Evolutionary conservation across 2,329 filamentous ascomycete genomes (phyloP).

Genomic region (Sporothrix variecibatus): DNA sequence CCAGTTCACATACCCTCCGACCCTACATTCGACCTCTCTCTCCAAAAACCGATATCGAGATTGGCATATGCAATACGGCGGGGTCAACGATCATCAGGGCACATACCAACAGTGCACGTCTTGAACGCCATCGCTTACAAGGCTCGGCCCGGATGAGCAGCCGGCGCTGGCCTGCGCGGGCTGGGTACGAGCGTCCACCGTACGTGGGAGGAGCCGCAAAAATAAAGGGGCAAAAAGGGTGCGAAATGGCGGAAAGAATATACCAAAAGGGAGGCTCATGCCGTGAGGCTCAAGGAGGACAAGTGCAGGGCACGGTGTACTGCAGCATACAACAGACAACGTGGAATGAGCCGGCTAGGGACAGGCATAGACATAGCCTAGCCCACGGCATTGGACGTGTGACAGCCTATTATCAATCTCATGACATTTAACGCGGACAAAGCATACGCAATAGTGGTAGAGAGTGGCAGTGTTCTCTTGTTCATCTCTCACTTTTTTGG

Average conservation of each 20-base stretch:
- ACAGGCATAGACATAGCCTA: background rate
- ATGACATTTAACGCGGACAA: background rate
- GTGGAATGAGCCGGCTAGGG: background rate
- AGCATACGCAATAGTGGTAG: background rate
- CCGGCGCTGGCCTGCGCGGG: background rate
- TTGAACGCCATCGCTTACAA: background rate
- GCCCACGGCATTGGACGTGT: background rate
- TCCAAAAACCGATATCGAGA: background rate
- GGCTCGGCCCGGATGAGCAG: background rate
- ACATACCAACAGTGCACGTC: background rate
- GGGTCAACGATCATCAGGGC: background rate
- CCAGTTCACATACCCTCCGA: background rate
- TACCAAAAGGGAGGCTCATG: background rate
- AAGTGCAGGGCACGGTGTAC: background rate
- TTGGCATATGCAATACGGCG: background rate
- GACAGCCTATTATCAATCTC: too few relatives aligned
- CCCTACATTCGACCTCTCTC: background rate
- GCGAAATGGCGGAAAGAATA: background rate
- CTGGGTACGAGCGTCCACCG: background rate
- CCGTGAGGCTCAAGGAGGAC: background rate
- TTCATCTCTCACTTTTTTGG: background rate
- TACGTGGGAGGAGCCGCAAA: background rate
- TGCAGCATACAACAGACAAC: background rate
- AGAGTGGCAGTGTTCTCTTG: background rate
- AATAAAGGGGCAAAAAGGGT: background rate